Percentiles rank a stretch among this genome's conserved stretches.
Evolutionary conservation across 2,329 filamentous ascomycete genomes (phyloP).

Genomic region (Ceratocystis albifundus): DNA sequence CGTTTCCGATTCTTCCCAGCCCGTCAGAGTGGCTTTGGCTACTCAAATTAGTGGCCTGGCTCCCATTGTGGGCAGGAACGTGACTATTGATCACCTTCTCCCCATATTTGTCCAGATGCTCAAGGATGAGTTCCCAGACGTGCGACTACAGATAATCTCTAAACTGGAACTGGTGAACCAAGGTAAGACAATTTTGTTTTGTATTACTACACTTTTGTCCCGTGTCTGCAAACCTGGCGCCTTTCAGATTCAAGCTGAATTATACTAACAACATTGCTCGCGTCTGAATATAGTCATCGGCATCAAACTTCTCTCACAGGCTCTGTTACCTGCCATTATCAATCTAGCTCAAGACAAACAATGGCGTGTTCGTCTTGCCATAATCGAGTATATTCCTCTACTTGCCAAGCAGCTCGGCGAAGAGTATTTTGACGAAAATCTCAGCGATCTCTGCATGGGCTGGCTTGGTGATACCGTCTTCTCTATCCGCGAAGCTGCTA

Average conservation of each 20-base stretch:
- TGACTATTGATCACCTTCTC: conserved; percentile 66
- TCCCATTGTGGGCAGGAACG: conserved; percentile 93
- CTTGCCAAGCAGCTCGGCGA: conserved; percentile 92
- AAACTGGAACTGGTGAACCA: conserved; percentile 98
- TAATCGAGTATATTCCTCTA: conserved; percentile 97
- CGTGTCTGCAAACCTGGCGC: neutral
- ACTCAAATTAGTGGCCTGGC: conserved; percentile 95
- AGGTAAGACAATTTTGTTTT: conserved; percentile 39
- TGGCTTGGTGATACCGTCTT: conserved; percentile 98
- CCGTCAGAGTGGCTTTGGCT: conserved; percentile 87
- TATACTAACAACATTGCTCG: neutral
- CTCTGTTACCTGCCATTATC: conserved; percentile 90
- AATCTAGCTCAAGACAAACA: conserved; percentile 98
- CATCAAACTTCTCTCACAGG: conserved; percentile 92
- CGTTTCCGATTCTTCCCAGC: conserved; percentile 90
- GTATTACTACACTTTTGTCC: neutral
- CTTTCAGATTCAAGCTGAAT: neutral
- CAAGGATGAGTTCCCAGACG: conserved; percentile 97
- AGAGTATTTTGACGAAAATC: conserved; percentile 96
- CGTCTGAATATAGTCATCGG: conserved; percentile 60
- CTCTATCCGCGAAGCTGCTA: conserved; percentile 94
- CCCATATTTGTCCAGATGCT: conserved; percentile 99
- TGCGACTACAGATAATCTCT: conserved; percentile 98
- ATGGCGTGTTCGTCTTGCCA: conserved; percentile 93
- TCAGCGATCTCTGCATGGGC: conserved; percentile 90